Evolutionary conservation across 352 stramenopile genomes (phyloP).

Genomic region (Globisporangium cystogenes): DNA sequence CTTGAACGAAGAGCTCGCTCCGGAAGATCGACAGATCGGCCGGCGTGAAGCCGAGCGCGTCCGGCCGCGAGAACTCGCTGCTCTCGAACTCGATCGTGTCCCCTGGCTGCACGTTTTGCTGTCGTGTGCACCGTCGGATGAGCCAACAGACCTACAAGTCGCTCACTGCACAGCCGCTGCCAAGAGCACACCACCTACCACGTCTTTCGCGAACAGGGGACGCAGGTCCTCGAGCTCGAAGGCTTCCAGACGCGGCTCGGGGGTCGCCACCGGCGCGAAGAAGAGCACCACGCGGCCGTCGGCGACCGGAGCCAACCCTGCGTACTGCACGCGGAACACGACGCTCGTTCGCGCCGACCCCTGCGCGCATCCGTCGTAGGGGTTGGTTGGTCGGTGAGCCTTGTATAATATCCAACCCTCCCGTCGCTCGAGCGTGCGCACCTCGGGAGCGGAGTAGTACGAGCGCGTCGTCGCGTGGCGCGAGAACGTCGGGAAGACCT

Average conservation of each 20-base stretch:
- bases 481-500: conserved; percentile 53
- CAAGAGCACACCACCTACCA: conserved; percentile 24
- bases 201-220: conserved; percentile 62
- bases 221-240: conserved; percentile 54
- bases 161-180: too few relatives aligned
- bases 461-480: conserved; percentile 26
- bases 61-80: conserved; percentile 45
- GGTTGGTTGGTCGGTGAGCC: too few relatives aligned
- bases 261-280: conserved; percentile 31
- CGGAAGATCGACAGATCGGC: conserved; percentile 41
- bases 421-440: conserved; percentile 9
- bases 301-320: conserved; percentile 23
- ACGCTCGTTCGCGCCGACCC: conserved; percentile 40
- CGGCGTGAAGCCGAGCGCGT: conserved; percentile 57
- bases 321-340: conserved; percentile 46
- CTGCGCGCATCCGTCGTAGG: conserved; percentile 11
- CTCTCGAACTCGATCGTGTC: conserved; percentile 66
- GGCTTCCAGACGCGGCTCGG: conserved; percentile 47
- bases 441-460: conserved; percentile 68
- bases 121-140: not conserved
- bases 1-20: conserved; percentile 49
- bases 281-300: conserved; percentile 59
- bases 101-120: conserved; percentile 40
- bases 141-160: not conserved
- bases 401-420: too few relatives aligned